Evolutionary conservation across 2,329 filamentous ascomycete species (phyloP).

Genomic region (Leptosphaerulina australis): DNA sequence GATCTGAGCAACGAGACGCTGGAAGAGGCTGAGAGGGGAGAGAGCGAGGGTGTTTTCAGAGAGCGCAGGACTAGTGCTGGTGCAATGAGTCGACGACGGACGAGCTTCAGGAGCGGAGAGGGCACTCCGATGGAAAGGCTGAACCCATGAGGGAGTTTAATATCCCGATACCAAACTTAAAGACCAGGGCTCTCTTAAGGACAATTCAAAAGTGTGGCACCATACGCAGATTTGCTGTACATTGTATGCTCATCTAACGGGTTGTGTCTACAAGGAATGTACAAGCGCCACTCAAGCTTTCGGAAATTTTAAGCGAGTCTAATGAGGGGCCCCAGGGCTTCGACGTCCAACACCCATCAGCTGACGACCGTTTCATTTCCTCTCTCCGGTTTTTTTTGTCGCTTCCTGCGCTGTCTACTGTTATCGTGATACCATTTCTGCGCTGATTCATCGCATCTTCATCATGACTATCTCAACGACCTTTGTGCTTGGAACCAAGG

Average conservation of each 20-base stretch:
- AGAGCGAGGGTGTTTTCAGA: constrained; percentile 12
- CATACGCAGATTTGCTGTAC: no score
- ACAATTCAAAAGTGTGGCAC: no score
- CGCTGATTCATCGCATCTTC: neutral
- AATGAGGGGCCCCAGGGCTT: constrained; percentile 17
- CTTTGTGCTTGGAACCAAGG: constrained; percentile 37
- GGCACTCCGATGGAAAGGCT: no score
- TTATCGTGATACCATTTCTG: neutral
- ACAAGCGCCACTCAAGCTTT: constrained; percentile 9
- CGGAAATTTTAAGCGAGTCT: constrained; percentile 22
- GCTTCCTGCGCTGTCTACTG: neutral
- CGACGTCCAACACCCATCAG: neutral
- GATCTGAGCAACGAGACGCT: constrained; percentile 17
- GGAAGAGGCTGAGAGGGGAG: constrained; percentile 38
- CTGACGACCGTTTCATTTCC: neutral
- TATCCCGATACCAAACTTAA: no score
- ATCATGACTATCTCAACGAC: constrained; percentile 38
- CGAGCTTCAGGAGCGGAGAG: neutral
- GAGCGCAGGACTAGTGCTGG: neutral
- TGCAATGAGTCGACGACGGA: neutral
- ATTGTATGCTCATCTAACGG: no score
- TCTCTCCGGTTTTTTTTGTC: neutral
- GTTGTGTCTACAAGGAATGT: no score
- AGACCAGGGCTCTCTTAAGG: no score
- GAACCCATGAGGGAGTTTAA: no score